phyloP scores from a whole-genome alignment of 2,329 filamentous ascomycete genomes.

The Aureobasidium melanogenum region DNA sequence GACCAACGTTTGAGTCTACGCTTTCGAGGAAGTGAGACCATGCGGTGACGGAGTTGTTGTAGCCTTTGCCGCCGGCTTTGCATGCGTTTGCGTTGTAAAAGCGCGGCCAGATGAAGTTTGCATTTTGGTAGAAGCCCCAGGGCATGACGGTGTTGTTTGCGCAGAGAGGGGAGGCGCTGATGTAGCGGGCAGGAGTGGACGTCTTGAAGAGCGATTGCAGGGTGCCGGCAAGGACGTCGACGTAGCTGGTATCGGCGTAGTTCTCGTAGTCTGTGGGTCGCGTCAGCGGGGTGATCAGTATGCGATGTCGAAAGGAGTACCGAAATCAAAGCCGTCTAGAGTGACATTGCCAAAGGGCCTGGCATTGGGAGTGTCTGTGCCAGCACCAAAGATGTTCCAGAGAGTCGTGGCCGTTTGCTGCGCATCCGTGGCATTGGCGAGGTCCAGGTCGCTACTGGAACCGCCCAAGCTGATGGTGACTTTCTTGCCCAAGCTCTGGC shows the following conservation, averaged over 20 bases:
- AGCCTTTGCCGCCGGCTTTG: neutral
- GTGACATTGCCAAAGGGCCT: conserved; percentile 40
- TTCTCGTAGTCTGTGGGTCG: neutral
- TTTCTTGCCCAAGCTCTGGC: conserved; percentile 36
- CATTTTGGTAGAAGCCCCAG: conserved; percentile 6
- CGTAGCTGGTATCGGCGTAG: neutral
- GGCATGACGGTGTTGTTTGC: conserved; percentile 8
- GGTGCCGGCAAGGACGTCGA: neutral
- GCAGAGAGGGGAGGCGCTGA: conserved; percentile 2
- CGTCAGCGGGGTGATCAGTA: neutral
- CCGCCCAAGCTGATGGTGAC: conserved; percentile 40
- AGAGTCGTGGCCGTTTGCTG: conserved; percentile 35
- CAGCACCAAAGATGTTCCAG: conserved; percentile 38
- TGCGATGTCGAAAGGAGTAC: neutral
- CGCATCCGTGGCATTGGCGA: conserved; percentile 30
- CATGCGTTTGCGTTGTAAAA: conserved; percentile 12
- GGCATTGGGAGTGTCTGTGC: conserved; percentile 23
- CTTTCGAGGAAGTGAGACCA: conserved; percentile 1
- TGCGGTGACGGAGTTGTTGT: neutral
- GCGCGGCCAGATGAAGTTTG: conserved; percentile 12
- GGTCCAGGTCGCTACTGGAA: conserved; percentile 28
- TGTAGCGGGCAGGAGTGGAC: neutral
- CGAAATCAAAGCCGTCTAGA: conserved; percentile 47
- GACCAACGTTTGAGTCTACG: neutral
- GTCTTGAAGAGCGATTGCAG: conserved; percentile 5